A percentile compares a stretch with the other conserved stretches of the same genome.
Evolutionary conservation across 139 green algal genomes (phyloP).

Genomic region (Chlamydomonas schloesseri): DNA sequence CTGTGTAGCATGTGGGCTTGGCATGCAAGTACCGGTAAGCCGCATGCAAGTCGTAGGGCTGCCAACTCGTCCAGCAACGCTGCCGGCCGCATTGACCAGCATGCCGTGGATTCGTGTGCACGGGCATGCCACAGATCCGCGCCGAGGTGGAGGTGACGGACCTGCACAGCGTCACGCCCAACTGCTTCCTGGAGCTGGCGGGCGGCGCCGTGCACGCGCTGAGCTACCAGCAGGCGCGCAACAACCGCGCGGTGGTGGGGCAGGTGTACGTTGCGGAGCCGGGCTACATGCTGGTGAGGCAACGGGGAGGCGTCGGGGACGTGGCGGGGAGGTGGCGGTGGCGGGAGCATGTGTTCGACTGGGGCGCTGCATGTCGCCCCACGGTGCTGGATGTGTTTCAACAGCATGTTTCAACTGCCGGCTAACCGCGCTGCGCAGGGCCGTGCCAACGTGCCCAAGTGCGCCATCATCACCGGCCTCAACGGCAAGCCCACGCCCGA

Average conservation of each 20-base stretch:
- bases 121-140: no score
- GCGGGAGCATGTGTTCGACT: not conserved
- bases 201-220: constrained; percentile 86
- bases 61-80: no score
- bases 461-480: constrained; percentile 85
- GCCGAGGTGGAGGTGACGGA: constrained; percentile 72
- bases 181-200: constrained; percentile 82
- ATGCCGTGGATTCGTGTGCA: no score
- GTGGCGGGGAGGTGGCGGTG: not conserved
- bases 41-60: no score
- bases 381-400: no score
- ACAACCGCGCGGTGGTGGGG: constrained; percentile 72
- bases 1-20: no score
- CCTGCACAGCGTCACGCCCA: constrained; percentile 86
- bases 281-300: constrained; percentile 67
- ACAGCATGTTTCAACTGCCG: no score
- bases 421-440: constrained; percentile 50
- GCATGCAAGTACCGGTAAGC: no score
- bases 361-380: not conserved
- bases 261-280: constrained; percentile 91
- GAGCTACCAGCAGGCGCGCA: constrained; percentile 90
- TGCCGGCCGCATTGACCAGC: no score
- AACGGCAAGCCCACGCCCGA: constrained; percentile 73
- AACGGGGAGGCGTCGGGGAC: not conserved
- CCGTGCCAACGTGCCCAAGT: constrained; percentile 77